Conservation (phyloP, 495 filamentous ascomycete genomes). For the Trichoderma virens region DNA sequence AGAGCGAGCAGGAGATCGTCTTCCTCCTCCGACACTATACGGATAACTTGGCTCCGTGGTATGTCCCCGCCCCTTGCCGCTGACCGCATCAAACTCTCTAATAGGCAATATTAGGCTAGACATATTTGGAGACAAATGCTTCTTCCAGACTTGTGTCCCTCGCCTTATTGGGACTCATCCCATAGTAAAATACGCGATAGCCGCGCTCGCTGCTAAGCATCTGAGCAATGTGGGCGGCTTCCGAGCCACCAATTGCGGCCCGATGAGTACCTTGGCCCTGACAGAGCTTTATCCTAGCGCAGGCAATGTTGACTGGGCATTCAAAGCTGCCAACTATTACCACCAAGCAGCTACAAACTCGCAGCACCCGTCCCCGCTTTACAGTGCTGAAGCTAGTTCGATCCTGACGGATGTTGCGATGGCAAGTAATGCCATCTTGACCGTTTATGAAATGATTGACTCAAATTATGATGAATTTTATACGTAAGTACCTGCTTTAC, state of each 20-base stretch:
- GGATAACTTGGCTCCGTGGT: not conserved
- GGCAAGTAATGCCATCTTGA: not conserved
- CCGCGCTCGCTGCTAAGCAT: not conserved
- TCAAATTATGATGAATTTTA: not conserved
- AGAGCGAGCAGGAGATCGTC: not conserved
- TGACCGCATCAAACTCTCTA: not conserved
- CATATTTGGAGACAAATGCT: not conserved
- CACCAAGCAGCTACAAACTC: not conserved
- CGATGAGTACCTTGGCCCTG: not conserved
- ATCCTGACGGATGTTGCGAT: not conserved
- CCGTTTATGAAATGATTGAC: not conserved
- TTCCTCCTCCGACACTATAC: constrained; percentile 1
- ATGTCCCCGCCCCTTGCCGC: not conserved
- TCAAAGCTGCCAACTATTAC: constrained; percentile 1
- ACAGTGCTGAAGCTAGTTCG: not conserved
- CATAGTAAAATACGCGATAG: not conserved
- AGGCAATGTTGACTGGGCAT: not conserved
- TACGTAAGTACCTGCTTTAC: not conserved
- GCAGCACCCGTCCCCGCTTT: not conserved
- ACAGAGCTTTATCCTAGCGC: not conserved
- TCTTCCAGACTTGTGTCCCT: not conserved
- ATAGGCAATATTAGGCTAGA: not conserved
- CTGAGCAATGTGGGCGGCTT: not conserved
- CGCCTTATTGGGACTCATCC: not conserved
- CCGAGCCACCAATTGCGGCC: not conserved